Conservation (phyloP, 2,329 filamentous ascomycete species). For the Epichloe hybrida region DNA sequence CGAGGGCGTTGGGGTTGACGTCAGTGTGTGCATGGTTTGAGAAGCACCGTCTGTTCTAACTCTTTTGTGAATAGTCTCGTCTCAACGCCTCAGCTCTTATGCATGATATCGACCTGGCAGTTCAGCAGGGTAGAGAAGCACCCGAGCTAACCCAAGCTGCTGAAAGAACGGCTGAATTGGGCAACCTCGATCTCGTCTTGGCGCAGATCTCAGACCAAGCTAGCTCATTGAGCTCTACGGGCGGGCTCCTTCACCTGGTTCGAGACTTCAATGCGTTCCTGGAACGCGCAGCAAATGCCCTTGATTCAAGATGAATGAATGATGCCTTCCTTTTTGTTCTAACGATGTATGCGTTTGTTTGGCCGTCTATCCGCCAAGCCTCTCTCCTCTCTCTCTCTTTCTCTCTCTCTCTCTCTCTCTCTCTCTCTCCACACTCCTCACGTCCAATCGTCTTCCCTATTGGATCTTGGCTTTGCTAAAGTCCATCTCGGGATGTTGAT, state of each 20-base stretch:
- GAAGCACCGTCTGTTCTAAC: neutral
- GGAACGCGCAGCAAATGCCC: conserved; percentile 42
- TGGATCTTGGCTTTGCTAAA: conserved; percentile 57
- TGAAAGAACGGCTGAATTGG: conserved; percentile 36
- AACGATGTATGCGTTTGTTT: neutral
- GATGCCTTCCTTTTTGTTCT: neutral
- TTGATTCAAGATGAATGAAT: conserved; percentile 31
- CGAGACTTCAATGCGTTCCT: conserved; percentile 50
- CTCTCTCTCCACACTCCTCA: neutral
- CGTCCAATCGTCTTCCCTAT: conserved; percentile 19
- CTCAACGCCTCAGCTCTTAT: conserved; percentile 43
- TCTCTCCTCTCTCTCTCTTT: neutral
- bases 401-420: neutral
- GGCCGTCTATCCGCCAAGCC: neutral
- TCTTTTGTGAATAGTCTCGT: conserved; percentile 20
- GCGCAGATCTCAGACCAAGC: conserved; percentile 41
- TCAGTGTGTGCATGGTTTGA: neutral
- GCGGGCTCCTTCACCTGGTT: conserved; percentile 42
- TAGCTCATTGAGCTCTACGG: conserved; percentile 33
- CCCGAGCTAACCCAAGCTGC: conserved; percentile 30
- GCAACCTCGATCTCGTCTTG: conserved; percentile 43
- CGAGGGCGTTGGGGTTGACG: neutral
- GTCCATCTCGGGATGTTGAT: conserved; percentile 60
- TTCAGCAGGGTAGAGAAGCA: conserved; percentile 36
- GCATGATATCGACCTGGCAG: conserved; percentile 48